Base-by-base conservation (phyloP, 2,329 filamentous ascomycete species). In the Simplicillium sp. region DNA sequence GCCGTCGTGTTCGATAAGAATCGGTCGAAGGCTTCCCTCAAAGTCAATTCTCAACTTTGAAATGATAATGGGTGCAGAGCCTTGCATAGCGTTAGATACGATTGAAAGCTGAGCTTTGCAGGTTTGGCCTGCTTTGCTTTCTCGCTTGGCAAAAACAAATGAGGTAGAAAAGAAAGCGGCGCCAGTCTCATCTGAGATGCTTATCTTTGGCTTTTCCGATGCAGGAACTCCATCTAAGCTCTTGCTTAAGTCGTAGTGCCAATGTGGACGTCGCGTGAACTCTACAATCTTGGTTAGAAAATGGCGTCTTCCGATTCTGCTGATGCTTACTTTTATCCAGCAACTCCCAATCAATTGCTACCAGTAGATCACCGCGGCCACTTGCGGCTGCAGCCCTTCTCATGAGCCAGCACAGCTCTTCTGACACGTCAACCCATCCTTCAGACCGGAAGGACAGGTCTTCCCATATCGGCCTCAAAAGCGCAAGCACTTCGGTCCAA, bases 311-410 rank as follows among this genome's bases (percentile, higher is more conserved):
- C 14, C 20, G 18, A 28, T 15, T 33, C 15, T 15, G 3, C n/a
- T 11, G 35, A 32, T 15, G 65, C 74, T 55, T 60, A 80, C 77
- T 66, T 35, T 59, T 70, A 43, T 76, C 68, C 55, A 82, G 64
- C 35, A 84, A 61, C 52, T 83, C 80, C 75, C 80, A 82, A 51
- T 82, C 77, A 38, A 80, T 71, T 20, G 76, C 67, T 29, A 83
- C 59, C 8, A 82, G 66, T 25, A 80, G 60, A 39, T 75, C 71
- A 8, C 68, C 69, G 39, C 75, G 69, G 7, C 69, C 69, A 36
- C 65, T 61, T 45, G 70, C 61, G 3, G 61, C 63, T 4, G 78
- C 78, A 11, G 75, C 78, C 44, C 67, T 65, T 46, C 79, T 67
- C 43, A 82, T 57, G n/a, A 68, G 62, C 75, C 78, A 82, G 37